Percentiles rank a stretch among this genome's conserved stretches.
Evolutionary conservation across 1,139 yeast species (phyloP).

Genomic region (Keqinozyma sinolaborantium): DNA sequence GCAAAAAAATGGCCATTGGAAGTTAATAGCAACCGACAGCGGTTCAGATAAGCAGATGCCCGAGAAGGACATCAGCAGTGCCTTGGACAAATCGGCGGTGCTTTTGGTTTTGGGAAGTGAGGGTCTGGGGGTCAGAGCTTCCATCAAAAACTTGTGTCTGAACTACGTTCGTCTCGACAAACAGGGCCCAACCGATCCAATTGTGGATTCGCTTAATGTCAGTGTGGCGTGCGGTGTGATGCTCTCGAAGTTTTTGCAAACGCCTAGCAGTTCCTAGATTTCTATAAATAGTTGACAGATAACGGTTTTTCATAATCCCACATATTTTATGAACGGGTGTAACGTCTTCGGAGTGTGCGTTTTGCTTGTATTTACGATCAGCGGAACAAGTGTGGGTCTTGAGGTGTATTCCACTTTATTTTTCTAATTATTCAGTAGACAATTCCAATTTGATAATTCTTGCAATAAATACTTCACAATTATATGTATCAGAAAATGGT

Average conservation of each 20-base stretch:
- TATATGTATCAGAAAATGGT: no score
- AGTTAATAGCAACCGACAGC: conserved; percentile 53
- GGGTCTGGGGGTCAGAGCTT: conserved; percentile 75
- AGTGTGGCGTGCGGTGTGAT: conserved; percentile 83
- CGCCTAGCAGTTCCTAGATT: no score
- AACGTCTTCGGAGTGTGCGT: no score
- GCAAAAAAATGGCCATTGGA: conserved; percentile 59
- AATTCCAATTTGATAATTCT: no score
- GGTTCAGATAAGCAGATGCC: conserved; percentile 39
- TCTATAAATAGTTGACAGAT: no score
- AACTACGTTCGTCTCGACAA: conserved; percentile 53
- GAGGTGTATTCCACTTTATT: no score
- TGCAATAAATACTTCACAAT: no score
- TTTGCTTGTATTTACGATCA: no score
- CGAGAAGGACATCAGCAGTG: conserved; percentile 37
- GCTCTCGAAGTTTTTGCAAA: conserved; percentile 39
- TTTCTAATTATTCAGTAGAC: no score
- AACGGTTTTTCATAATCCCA: no score
- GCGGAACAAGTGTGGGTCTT: no score
- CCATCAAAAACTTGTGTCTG: conserved; percentile 60
- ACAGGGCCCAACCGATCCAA: conserved; percentile 26
- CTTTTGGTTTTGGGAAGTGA: conserved; percentile 81
- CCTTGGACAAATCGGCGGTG: conserved; percentile 52
- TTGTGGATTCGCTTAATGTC: conserved; percentile 81
- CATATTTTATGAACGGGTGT: no score